These are phyloP conservation scores for Dothidotthia symphoricarpi DNA, from an alignment of 2,329 filamentous ascomycete species.

Conservation along the genomic window DNA sequence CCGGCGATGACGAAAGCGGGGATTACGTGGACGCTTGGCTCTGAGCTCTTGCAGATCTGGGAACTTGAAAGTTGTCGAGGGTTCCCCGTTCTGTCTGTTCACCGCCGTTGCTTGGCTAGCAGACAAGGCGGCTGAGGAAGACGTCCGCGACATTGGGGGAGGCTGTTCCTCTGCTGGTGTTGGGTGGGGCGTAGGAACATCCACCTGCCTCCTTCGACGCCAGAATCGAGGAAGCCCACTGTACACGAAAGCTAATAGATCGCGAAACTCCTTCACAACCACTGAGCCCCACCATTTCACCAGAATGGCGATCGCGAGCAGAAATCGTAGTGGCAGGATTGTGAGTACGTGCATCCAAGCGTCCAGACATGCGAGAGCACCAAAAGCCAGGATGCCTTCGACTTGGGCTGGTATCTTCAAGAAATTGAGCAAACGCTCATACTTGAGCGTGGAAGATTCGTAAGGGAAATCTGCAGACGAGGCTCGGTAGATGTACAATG, in stretches of 20 bases:
- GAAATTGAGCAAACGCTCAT: conserved; percentile 88
- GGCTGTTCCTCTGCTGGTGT: conserved; percentile 28
- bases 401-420: conserved; percentile 76
- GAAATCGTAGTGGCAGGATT: conserved; percentile 84
- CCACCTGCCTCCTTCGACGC: conserved; percentile 55
- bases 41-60: conserved; percentile 29
- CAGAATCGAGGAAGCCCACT: conserved; percentile 76
- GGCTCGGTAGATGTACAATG: conserved; percentile 62
- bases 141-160: conserved; percentile 24
- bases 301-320: conserved; percentile 75
- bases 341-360: conserved; percentile 97
- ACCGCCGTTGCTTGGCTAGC: conserved; percentile 14
- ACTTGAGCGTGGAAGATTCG: conserved; percentile 88
- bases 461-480: conserved; percentile 66
- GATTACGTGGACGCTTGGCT: conserved; percentile 30
- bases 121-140: conserved; percentile 22
- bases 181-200: conserved; percentile 26
- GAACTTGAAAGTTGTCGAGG: conserved; percentile 25
- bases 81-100: conserved; percentile 21
- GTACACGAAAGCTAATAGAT: conserved; percentile 74
- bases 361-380: conserved; percentile 85
- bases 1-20: conserved; percentile 60
- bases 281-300: conserved; percentile 75
- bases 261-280: conserved; percentile 67
- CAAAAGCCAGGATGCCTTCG: conserved; percentile 83